Conservation (phyloP, 106 monocot species). For the Acorus gramineus region DNA sequence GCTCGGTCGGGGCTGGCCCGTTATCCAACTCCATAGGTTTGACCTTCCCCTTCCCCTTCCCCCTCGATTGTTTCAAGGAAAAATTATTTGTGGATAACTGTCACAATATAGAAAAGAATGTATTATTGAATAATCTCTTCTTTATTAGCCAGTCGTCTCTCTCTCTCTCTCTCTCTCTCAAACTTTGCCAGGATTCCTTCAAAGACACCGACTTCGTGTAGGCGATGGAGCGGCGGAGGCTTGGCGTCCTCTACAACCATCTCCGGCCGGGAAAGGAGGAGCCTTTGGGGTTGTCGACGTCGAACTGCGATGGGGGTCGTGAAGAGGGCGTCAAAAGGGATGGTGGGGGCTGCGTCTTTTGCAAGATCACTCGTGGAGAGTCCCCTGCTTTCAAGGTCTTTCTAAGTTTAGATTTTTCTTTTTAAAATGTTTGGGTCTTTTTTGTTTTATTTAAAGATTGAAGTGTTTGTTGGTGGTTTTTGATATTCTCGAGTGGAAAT, state of each 20-base stretch:
- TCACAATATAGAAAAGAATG: no score
- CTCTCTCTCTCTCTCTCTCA: no score
- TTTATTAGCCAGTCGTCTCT: no score
- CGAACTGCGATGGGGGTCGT: background rate
- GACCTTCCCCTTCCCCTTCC: no score
- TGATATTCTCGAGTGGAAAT: background rate
- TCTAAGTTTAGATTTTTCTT: background rate
- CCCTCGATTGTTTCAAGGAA: no score
- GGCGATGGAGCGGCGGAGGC: slow-evolving; percentile 20
- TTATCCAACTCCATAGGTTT: no score
- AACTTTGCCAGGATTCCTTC: no score
- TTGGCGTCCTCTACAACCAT: slow-evolving; percentile 45
- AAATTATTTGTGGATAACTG: no score
- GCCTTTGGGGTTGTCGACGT: background rate
- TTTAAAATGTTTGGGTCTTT: no score
- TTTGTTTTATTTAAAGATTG: background rate
- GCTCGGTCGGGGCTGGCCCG: no score
- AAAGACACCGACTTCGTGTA: no score
- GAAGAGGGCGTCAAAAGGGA: background rate
- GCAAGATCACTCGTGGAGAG: slow-evolving; percentile 35
- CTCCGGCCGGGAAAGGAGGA: slow-evolving; percentile 7
- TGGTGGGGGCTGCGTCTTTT: slow-evolving; percentile 33
- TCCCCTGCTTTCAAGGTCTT: slow-evolving; percentile 52
- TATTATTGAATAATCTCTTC: no score
- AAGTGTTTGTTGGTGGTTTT: background rate